Evolutionary conservation across 2,329 filamentous ascomycete genomes (phyloP).

Genomic region (Verticillium klebahnii): DNA sequence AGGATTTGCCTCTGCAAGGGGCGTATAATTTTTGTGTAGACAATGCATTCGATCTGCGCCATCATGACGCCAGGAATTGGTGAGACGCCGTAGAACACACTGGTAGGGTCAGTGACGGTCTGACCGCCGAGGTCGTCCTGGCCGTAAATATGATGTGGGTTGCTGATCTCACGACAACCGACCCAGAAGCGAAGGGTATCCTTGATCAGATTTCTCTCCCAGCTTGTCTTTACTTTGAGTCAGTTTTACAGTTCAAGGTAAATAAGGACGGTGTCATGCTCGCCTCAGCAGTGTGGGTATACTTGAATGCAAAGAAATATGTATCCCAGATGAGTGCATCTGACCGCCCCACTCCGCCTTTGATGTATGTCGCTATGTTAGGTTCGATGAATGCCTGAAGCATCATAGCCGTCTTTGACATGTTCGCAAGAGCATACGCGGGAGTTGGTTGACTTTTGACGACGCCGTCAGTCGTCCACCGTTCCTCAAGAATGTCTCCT

Average conservation of each 20-base stretch:
- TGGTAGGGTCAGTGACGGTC: background rate
- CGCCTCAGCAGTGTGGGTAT: background rate
- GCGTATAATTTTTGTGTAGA: slow-evolving; percentile 3
- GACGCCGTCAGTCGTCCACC: background rate
- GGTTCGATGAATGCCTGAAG: background rate
- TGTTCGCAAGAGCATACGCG: background rate
- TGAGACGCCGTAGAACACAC: background rate
- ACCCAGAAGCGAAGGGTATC: background rate
- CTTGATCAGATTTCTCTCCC: background rate
- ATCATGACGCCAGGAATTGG: slow-evolving; percentile 5
- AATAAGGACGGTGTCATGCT: no score
- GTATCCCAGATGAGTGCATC: background rate
- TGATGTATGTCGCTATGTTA: background rate
- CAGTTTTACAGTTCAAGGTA: background rate
- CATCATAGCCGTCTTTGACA: background rate
- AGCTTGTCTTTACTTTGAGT: background rate
- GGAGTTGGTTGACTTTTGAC: background rate
- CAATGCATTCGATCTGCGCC: slow-evolving; percentile 6
- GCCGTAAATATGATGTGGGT: background rate
- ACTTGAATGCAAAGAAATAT: background rate
- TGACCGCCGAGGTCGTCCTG: background rate
- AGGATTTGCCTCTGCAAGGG: background rate
- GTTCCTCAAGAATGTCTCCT: background rate
- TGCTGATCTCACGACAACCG: background rate
- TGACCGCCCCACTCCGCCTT: background rate